These are phyloP conservation scores for Sclerospora graminicola DNA, from an alignment of 352 stramenopile genomes.

Conservation along the genomic window DNA sequence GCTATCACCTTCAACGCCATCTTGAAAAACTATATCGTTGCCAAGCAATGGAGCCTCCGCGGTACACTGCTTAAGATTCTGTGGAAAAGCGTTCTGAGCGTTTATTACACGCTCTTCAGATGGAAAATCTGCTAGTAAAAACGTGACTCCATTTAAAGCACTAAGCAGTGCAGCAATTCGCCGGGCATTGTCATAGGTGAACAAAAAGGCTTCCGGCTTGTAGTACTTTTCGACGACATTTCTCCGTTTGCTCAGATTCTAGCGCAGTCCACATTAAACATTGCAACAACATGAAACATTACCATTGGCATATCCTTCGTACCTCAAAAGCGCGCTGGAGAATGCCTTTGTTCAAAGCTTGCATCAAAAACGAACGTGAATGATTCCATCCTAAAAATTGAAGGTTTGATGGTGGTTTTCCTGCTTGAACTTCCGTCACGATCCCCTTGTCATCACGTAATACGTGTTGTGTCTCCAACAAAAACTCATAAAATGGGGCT, in stretches of 20 bases:
- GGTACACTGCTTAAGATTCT: conserved; percentile 43
- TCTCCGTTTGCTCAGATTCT: conserved; percentile 66
- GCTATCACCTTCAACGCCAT: conserved; percentile 16
- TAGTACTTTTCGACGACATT: conserved; percentile 56
- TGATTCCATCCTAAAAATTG: conserved; percentile 53
- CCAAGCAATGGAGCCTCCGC: conserved; percentile 31
- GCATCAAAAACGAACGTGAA: conserved; percentile 48
- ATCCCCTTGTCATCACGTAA: conserved; percentile 61
- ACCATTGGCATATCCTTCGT: background rate
- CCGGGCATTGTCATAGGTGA: conserved; percentile 46
- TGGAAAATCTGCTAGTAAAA: conserved; percentile 32
- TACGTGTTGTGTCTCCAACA: conserved; percentile 47
- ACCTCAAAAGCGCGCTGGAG: conserved; percentile 67
- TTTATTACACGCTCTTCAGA: conserved; percentile 6
- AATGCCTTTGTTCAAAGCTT: conserved; percentile 68
- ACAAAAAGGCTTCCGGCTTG: conserved; percentile 42
- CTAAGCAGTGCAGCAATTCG: conserved; percentile 51
- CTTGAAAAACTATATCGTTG: conserved; percentile 11
- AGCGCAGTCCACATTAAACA: background rate
- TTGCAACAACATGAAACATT: background rate
- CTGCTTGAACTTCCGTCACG: conserved; percentile 35
- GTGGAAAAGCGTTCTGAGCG: conserved; percentile 18
- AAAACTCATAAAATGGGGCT: conserved; percentile 60
- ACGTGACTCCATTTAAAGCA: conserved; percentile 61
- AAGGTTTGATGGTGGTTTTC: conserved; percentile 24